These are phyloP conservation scores for Melaleuca quinquenervia DNA, from an alignment of 345 rosid genomes.

Conservation along the genomic window DNA sequence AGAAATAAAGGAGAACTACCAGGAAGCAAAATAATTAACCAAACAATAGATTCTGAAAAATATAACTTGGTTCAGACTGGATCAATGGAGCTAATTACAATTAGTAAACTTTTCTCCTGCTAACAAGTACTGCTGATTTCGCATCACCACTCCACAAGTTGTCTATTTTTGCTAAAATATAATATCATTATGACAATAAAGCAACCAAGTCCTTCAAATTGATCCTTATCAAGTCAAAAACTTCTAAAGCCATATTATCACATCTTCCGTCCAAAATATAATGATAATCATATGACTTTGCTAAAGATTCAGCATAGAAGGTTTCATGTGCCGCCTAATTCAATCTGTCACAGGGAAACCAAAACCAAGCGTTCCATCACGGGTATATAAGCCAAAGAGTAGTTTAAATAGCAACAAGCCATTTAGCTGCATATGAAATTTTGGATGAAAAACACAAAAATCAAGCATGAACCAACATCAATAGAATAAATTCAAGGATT, in stretches of 20 bases:
- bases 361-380: neutral
- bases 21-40: neutral
- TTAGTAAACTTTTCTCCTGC: neutral
- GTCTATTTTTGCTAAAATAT: neutral
- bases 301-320: neutral
- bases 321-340: neutral
- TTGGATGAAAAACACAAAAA: neutral
- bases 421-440: neutral
- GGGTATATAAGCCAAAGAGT: neutral
- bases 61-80: neutral
- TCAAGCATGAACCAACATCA: neutral
- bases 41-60: neutral
- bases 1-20: neutral
- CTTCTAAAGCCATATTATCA: neutral
- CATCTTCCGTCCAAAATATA: neutral
- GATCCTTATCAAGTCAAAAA: neutral
- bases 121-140: neutral
- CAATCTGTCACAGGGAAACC: neutral
- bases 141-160: neutral
- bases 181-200: neutral
- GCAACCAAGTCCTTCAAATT: neutral
- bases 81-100: neutral
- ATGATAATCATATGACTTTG: neutral
- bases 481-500: neutral
- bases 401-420: neutral